phyloP scores from a whole-genome alignment of 192 early-diverging fungal species.

The Coemansia sp. region DNA sequence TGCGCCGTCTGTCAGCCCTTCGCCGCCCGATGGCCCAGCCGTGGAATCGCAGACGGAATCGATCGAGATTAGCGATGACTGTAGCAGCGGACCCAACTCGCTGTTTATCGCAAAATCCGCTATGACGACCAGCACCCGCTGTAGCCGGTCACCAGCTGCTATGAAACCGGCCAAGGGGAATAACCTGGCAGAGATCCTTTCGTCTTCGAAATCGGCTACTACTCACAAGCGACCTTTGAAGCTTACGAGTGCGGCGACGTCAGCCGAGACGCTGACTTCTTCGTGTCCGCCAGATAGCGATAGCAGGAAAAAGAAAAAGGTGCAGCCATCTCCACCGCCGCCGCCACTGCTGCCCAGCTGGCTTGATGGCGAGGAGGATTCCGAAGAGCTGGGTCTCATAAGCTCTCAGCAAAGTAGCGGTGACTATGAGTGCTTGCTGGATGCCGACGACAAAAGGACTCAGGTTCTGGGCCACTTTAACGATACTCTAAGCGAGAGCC shows the following conservation, averaged over 20 bases:
- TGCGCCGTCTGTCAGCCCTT: background rate
- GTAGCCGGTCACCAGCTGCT: background rate
- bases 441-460: conserved; percentile 4
- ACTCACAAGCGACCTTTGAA: conserved; percentile 5
- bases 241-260: background rate
- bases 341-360: background rate
- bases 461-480: background rate
- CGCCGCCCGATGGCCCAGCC: background rate
- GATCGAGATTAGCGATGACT: conserved; percentile 37
- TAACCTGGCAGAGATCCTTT: conserved; percentile 16
- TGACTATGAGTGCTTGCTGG: conserved; percentile 41
- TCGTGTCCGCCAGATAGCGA: background rate
- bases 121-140: background rate
- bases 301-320: background rate
- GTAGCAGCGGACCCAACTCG: background rate
- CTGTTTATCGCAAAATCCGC: background rate
- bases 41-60: conserved; percentile 41
- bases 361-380: background rate
- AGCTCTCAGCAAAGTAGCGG: background rate
- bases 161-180: background rate
- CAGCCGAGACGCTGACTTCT: background rate
- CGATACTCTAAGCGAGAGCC: background rate
- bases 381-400: background rate
- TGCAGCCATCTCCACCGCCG: background rate
- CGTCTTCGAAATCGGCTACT: background rate